phyloP scores from a whole-genome alignment of 2,329 filamentous ascomycete species.

The Ophiostoma triangulosporum region DNA sequence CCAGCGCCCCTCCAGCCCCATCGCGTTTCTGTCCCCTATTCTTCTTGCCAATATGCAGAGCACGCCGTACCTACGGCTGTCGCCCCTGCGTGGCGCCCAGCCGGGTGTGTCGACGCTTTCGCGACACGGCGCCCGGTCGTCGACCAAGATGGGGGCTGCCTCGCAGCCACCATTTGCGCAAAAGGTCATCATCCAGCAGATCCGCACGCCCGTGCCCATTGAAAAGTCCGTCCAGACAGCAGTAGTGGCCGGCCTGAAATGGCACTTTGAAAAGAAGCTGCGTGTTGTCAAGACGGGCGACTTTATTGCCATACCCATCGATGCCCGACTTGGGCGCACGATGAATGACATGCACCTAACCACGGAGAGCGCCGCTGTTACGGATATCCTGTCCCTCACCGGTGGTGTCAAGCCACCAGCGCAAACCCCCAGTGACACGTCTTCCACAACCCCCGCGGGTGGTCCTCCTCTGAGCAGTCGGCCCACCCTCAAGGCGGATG shows the following conservation, averaged over 20 bases:
- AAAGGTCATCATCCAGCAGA: conserved; percentile 78
- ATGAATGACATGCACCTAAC: conserved; percentile 56
- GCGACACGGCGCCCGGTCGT: conserved; percentile 26
- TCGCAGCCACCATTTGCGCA: conserved; percentile 45
- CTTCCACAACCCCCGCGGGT: neutral
- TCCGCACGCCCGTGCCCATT: conserved; percentile 78
- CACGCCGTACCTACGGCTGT: conserved; percentile 65
- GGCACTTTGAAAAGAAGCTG: conserved; percentile 71
- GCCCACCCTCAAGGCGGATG: conserved; percentile 29
- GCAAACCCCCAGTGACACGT: conserved; percentile 4
- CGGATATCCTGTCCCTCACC: conserved; percentile 51
- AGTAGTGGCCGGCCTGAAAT: conserved; percentile 74
- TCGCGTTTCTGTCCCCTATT: conserved; percentile 69
- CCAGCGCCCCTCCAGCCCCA: conserved; percentile 41
- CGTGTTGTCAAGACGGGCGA: conserved; percentile 79
- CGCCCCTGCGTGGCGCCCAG: conserved; percentile 35
- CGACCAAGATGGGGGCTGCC: conserved; percentile 38
- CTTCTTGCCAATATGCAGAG: conserved; percentile 74
- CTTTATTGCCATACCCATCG: conserved; percentile 76
- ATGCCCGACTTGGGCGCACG: conserved; percentile 69
- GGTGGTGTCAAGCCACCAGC: conserved; percentile 18
- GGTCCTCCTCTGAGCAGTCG: neutral
- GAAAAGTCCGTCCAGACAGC: conserved; percentile 76
- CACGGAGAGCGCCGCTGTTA: conserved; percentile 50
- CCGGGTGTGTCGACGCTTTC: neutral